Evolutionary conservation across 208 protist species (phyloP).

Genomic region (Trypanosoma brucei): DNA sequence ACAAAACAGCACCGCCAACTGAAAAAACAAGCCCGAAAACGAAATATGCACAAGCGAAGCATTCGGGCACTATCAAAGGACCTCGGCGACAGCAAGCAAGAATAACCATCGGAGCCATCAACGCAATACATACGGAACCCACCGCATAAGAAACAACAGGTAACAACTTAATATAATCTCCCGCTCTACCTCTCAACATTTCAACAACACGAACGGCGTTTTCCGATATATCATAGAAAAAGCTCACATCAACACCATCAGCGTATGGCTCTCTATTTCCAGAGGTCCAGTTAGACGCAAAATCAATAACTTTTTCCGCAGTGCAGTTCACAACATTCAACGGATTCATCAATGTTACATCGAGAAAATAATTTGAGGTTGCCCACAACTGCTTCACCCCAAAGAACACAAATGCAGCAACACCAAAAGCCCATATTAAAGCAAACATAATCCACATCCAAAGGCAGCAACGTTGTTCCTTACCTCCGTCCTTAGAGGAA

Average conservation of each 20-base stretch:
- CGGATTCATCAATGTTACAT: conserved; percentile 5
- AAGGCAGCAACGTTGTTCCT: conserved; percentile 34
- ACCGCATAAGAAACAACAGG: background rate
- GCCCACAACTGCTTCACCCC: conserved; percentile 24
- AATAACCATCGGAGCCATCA: background rate
- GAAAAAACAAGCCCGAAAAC: background rate
- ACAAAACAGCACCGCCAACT: background rate
- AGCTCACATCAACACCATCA: background rate
- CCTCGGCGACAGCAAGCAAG: background rate
- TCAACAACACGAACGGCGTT: background rate
- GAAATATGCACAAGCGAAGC: background rate
- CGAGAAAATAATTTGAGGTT: background rate
- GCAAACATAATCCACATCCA: conserved; percentile 67
- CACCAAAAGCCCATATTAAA: conserved; percentile 43
- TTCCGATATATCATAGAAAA: background rate
- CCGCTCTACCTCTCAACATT: background rate
- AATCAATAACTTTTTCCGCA: background rate
- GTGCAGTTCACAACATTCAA: conserved; percentile 17
- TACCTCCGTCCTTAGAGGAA: conserved; percentile 5
- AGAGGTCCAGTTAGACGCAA: background rate
- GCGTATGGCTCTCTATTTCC: background rate
- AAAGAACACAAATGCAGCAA: conserved; percentile 57
- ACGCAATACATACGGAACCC: background rate
- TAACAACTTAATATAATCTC: background rate
- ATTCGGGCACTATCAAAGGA: background rate